phyloP scores from a whole-genome alignment of 1,284 basidiomycete species.

The Coniophora puteana region DNA sequence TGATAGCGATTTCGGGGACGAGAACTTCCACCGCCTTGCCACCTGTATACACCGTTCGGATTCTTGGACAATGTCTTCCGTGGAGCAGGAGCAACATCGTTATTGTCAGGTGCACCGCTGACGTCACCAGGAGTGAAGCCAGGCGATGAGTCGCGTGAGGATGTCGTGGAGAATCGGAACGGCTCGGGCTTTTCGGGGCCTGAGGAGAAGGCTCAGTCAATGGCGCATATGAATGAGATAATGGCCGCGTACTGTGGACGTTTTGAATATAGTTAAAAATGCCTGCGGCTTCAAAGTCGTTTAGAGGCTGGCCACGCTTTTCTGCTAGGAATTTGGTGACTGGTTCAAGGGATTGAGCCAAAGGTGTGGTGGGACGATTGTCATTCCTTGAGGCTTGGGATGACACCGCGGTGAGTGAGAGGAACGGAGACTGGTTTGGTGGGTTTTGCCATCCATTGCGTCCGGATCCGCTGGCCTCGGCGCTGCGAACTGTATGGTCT shows the following conservation, averaged over 20 bases:
- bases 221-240: constrained; percentile 5
- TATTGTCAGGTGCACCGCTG: constrained; percentile 8
- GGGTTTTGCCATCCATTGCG: constrained; percentile 10
- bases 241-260: constrained; percentile 29
- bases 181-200: constrained; percentile 39
- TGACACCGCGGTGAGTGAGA: constrained; percentile 10
- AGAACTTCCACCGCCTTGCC: constrained; percentile 68
- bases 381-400: constrained; percentile 8
- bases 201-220: constrained; percentile 16
- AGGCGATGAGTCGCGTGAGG: constrained; percentile 41
- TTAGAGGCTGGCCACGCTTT: constrained; percentile 42
- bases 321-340: constrained; percentile 42
- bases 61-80: constrained; percentile 58
- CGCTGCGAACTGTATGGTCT: constrained; percentile 3
- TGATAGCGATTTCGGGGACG: constrained; percentile 61
- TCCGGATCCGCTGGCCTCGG: too few relatives aligned
- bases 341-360: constrained; percentile 40
- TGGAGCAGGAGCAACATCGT: constrained; percentile 26
- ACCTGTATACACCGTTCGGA: constrained; percentile 65
- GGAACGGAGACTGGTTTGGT: constrained; percentile 16
- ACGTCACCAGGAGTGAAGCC: constrained; percentile 11
- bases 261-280: constrained; percentile 49
- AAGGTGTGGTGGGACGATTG: constrained; percentile 19
- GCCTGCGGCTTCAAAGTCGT: constrained; percentile 47
- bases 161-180: constrained; percentile 55